Percentiles rank a stretch among this genome's conserved stretches.
These are phyloP conservation scores for Talaromyces liani DNA, from an alignment of 495 filamentous ascomycete species.

Conservation along the genomic window DNA sequence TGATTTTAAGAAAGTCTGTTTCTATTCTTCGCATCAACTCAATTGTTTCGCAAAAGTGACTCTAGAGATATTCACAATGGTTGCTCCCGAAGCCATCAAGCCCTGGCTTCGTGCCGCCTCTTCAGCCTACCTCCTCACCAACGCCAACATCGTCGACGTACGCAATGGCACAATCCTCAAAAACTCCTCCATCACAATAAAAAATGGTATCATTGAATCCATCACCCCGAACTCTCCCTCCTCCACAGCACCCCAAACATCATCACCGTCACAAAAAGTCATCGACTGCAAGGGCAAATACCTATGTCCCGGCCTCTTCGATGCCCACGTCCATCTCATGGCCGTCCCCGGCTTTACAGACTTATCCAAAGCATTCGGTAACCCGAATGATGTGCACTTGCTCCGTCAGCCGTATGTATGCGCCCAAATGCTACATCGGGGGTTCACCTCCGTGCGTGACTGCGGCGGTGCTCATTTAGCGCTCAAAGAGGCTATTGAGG, in stretches of 20 bases:
- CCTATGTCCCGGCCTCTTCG: conserved; percentile 49
- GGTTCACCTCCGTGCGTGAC: conserved; percentile 47
- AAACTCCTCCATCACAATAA: conserved; percentile 18
- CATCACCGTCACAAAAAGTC: background rate
- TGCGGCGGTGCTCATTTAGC: conserved; percentile 43
- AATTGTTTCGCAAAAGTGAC: background rate
- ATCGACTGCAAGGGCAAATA: conserved; percentile 40
- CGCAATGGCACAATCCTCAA: conserved; percentile 17
- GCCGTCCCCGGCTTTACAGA: conserved; percentile 32
- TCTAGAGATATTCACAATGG: background rate
- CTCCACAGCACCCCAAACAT: background rate
- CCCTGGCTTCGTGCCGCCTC: conserved; percentile 24
- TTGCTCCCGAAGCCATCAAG: conserved; percentile 15
- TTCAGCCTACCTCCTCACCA: conserved; percentile 17
- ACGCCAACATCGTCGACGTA: conserved; percentile 27
- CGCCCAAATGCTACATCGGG: conserved; percentile 41
- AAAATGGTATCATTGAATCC: conserved; percentile 17
- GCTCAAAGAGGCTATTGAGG: conserved; percentile 43
- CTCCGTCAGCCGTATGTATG: conserved; percentile 39
- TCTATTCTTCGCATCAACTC: too few species aligned
- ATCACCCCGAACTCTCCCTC: conserved; percentile 7
- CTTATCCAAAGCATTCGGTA: conserved; percentile 12
- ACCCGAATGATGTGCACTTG: background rate
- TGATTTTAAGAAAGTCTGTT: too few species aligned
- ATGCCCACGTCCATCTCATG: conserved; percentile 50